Evolutionary conservation across 495 filamentous ascomycete genomes (phyloP).

Genomic region (Trichoderma orchidacearum): DNA sequence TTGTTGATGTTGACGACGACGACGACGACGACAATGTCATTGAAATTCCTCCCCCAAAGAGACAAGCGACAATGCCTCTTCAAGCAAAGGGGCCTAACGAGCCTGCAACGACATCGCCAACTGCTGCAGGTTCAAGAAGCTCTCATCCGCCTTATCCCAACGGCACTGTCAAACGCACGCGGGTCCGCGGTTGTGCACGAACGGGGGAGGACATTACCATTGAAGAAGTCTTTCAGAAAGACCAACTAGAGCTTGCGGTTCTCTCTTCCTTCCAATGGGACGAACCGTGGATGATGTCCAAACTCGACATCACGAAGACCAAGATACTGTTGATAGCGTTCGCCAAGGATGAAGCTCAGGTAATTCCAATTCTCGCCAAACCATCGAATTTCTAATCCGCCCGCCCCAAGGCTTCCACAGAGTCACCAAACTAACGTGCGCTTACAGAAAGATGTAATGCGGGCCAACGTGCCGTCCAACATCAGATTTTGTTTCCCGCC

Average conservation of each 20-base stretch:
- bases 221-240: slow-evolving; percentile 72
- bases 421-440: too few species aligned
- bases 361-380: slow-evolving; percentile 12
- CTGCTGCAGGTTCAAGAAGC: background rate
- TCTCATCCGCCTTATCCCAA: slow-evolving; percentile 39
- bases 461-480: slow-evolving; percentile 25
- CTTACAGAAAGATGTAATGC: slow-evolving; percentile 41
- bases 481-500: slow-evolving; percentile 69
- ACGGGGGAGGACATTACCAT: slow-evolving; percentile 66
- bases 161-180: slow-evolving; percentile 76
- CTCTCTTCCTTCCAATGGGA: slow-evolving; percentile 85
- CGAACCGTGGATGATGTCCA: slow-evolving; percentile 32
- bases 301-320: slow-evolving; percentile 23
- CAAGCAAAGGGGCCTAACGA: too few species aligned
- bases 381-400: too few species aligned
- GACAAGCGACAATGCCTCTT: background rate
- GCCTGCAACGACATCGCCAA: background rate
- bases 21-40: slow-evolving; percentile 6
- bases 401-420: too few species aligned
- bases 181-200: slow-evolving; percentile 42
- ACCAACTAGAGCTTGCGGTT: slow-evolving; percentile 58
- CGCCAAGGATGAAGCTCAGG: slow-evolving; percentile 31
- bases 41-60: slow-evolving; percentile 6
- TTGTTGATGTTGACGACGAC: too few species aligned
- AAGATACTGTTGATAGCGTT: slow-evolving; percentile 29